A percentile compares a stretch with the other conserved stretches of the same genome.
phyloP scores from a whole-genome alignment of 495 filamentous ascomycete genomes.

The Neurospora terricola region DNA sequence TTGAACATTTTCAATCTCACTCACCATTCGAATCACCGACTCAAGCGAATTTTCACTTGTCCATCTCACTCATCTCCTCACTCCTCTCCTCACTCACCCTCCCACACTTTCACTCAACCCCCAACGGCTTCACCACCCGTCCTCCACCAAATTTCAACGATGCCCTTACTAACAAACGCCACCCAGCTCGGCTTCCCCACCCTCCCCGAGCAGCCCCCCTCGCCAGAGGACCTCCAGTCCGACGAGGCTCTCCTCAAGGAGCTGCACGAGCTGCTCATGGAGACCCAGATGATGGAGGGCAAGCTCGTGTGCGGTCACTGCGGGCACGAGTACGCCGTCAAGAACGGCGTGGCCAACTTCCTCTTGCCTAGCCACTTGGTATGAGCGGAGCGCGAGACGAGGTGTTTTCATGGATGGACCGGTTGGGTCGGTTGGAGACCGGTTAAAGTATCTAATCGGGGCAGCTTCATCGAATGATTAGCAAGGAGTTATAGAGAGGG shows the following conservation, averaged over 20 bases:
- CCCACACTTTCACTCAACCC: not conserved
- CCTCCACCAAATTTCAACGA: not conserved
- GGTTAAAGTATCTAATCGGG: not conserved
- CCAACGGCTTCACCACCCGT: too few species aligned
- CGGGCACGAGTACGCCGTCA: constrained; percentile 83
- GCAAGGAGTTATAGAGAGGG: not conserved
- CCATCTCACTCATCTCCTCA: not conserved
- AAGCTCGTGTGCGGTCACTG: constrained; percentile 86
- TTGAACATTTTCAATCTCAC: constrained; percentile 8
- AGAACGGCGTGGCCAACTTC: constrained; percentile 95
- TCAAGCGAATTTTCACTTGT: not conserved
- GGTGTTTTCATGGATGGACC: not conserved
- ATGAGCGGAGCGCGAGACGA: constrained; percentile 16
- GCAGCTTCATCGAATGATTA: not conserved
- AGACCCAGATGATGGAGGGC: constrained; percentile 81
- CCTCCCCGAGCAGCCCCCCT: constrained; percentile 54
- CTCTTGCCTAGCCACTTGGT: constrained; percentile 87
- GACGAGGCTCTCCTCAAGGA: constrained; percentile 62
- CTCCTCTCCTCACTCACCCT: not conserved
- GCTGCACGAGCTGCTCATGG: constrained; percentile 72
- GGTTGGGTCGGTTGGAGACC: not conserved
- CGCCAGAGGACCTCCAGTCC: constrained; percentile 45
- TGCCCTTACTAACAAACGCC: not conserved
- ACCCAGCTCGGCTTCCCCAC: constrained; percentile 75
- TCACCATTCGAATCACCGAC: not conserved